Evolutionary conservation across 495 filamentous ascomycete species (phyloP), one percentile per base, ranked within the genome.

Genomic region (Tuber magnatum): DNA sequence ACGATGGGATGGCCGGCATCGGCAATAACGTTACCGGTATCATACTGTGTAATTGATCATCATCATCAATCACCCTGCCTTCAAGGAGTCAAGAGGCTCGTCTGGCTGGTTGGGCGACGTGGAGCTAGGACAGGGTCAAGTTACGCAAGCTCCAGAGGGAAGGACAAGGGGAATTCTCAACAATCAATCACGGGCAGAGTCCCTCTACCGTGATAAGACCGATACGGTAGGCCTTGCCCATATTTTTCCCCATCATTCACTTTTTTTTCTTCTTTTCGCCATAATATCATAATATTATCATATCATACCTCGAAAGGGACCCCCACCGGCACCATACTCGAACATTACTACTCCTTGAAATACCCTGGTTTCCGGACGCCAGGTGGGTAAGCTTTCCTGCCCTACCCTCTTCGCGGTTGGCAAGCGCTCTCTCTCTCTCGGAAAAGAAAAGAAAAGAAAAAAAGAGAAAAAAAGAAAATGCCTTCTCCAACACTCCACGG

Each of bases 401-500:
- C 10, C 3, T n/a, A 61, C 51, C 51, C 8, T 9, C 51, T 32
- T 61, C 51, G n/a, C 14, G 24, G 24, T 28, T 10, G n/a, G n/a
- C n/a, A 61, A 61, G 51, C 51, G 28, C 51, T n/a, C 10, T 24
- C 51, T 61, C 51, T n/a, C 10, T 24, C 51, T 61, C 51, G 24
- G 12, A 28, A 28, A 10, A 12, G n/a, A 28, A 10, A 12, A 32
- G n/a, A 61, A 56, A 61, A 32, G 14, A 2, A 3, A 61, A 61
- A 61, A 51, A 6, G 16, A 2, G 22, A 9, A 10, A 51, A 0
- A 71, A 43, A 28, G 2, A 76, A 40, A n/a, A 77, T 77, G 75
- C 72, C 76, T 22, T 76, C 75, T 20, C 56, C 77, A 41, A 81
- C 78, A 5, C 80, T 82, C 48, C 78, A 80, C 72, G 77, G 77